phyloP scores from a whole-genome alignment of 352 stramenopile genomes.

The Plasmopara halstedii region DNA sequence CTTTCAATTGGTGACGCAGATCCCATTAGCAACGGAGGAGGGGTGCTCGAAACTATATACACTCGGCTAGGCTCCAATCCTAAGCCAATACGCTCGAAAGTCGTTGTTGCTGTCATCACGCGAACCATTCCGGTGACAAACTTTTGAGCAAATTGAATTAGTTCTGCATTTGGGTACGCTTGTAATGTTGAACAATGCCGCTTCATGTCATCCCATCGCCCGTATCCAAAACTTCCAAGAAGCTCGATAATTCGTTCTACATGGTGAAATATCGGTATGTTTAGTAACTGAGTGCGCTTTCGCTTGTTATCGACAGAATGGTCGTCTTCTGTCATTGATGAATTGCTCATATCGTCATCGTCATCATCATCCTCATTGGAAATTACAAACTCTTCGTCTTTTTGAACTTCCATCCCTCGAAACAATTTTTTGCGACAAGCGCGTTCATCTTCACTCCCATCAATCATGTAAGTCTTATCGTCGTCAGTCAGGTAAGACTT shows the following conservation, averaged over 20 bases:
- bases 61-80: slow-evolving; percentile 22
- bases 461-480: slow-evolving; percentile 18
- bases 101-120: slow-evolving; percentile 23
- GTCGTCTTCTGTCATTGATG: slow-evolving; percentile 34
- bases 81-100: slow-evolving; percentile 22
- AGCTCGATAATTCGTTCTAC: slow-evolving; percentile 37
- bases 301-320: slow-evolving; percentile 24
- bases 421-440: slow-evolving; percentile 21
- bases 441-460: slow-evolving; percentile 50
- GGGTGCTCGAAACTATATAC: slow-evolving; percentile 18
- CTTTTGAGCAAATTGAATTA: slow-evolving; percentile 41
- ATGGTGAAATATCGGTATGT: slow-evolving; percentile 32
- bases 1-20: slow-evolving; percentile 31
- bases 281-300: slow-evolving; percentile 21
- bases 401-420: slow-evolving; percentile 9
- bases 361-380: slow-evolving; percentile 50
- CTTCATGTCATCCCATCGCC: slow-evolving; percentile 72
- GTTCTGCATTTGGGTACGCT: slow-evolving; percentile 31
- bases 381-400: slow-evolving; percentile 72
- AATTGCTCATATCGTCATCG: slow-evolving; percentile 54
- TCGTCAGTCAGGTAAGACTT: slow-evolving; percentile 68
- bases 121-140: slow-evolving; percentile 48
- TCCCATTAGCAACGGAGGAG: slow-evolving; percentile 3
- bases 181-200: slow-evolving; percentile 20
- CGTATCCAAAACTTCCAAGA: slow-evolving; percentile 70